These are phyloP conservation scores for Vigna trinervia DNA, from an alignment of 306 rosid genomes.

Conservation along the genomic window DNA sequence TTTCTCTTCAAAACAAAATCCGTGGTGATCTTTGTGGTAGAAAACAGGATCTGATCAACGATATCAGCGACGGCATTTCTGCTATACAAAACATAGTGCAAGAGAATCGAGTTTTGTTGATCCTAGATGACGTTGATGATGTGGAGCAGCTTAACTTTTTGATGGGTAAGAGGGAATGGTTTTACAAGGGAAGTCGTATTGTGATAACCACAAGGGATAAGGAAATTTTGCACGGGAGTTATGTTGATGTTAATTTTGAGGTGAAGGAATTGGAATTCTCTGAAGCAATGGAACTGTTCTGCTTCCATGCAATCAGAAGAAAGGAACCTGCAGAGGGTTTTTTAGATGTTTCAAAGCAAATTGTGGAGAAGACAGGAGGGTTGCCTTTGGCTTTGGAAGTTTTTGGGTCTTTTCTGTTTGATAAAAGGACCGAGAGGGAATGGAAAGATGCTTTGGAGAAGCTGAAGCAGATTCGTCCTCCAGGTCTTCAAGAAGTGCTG, in stretches of 20 bases:
- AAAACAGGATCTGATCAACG: slow-evolving; percentile 1
- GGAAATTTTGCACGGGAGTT: slow-evolving; percentile 32
- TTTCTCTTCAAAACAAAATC: slow-evolving; percentile 48
- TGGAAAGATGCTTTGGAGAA: slow-evolving; percentile 58
- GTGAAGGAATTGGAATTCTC: slow-evolving; percentile 48
- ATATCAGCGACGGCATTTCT: slow-evolving; percentile 33
- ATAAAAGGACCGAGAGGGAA: slow-evolving; percentile 45
- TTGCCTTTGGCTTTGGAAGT: slow-evolving; percentile 70
- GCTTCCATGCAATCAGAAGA: slow-evolving; percentile 58
- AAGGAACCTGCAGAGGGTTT: slow-evolving; percentile 43
- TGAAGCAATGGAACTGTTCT: slow-evolving; percentile 52
- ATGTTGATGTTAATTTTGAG: slow-evolving; percentile 45
- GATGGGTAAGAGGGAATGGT: slow-evolving; percentile 49
- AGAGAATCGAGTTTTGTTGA: slow-evolving; percentile 52
- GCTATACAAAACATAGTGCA: slow-evolving; percentile 30
- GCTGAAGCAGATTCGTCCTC: slow-evolving; percentile 46
- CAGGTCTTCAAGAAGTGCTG: slow-evolving; percentile 54
- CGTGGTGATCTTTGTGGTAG: slow-evolving; percentile 28
- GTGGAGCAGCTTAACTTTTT: slow-evolving; percentile 43
- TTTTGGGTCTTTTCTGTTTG: slow-evolving; percentile 57
- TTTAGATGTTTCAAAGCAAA: slow-evolving; percentile 41
- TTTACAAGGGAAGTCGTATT: slow-evolving; percentile 57
- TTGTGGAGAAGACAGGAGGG: slow-evolving; percentile 57
- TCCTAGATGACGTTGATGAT: slow-evolving; percentile 64
- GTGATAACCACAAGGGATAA: slow-evolving; percentile 60